Evolutionary conservation across 2,329 filamentous ascomycete species (phyloP).

Genomic region (Chlorencoelia australis): DNA sequence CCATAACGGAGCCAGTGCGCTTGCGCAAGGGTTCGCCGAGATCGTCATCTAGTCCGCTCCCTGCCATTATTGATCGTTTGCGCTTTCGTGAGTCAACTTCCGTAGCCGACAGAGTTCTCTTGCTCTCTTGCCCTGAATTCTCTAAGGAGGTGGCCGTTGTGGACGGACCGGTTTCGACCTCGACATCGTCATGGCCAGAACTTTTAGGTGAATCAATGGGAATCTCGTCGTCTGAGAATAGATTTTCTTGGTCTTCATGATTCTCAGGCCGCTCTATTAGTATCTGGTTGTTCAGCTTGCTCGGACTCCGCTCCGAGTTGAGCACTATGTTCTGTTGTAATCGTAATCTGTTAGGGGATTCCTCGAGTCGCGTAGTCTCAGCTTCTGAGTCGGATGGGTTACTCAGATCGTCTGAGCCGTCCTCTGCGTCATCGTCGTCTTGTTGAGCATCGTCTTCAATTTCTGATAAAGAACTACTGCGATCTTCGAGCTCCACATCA

Average conservation of each 20-base stretch:
- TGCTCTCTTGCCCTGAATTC: slow-evolving; percentile 20
- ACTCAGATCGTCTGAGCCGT: slow-evolving; percentile 27
- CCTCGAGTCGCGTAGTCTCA: slow-evolving; percentile 86
- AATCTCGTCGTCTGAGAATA: slow-evolving; percentile 27
- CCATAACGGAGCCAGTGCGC: slow-evolving; percentile 39
- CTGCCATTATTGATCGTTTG: slow-evolving; percentile 28
- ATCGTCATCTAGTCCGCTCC: slow-evolving; percentile 25
- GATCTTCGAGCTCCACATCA: slow-evolving; percentile 47
- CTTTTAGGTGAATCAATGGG: slow-evolving; percentile 27
- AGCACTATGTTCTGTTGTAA: slow-evolving; percentile 50
- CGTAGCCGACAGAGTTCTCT: slow-evolving; percentile 14
- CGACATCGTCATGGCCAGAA: slow-evolving; percentile 31
- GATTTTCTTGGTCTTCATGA: slow-evolving; percentile 31
- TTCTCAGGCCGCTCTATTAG: slow-evolving; percentile 34
- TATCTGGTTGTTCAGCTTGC: slow-evolving; percentile 59
- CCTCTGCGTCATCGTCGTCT: slow-evolving; percentile 35
- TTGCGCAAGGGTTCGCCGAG: slow-evolving; percentile 35
- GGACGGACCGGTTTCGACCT: slow-evolving; percentile 16
- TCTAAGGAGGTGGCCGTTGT: slow-evolving; percentile 29
- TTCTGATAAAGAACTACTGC: slow-evolving; percentile 88
- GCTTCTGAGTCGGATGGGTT: slow-evolving; percentile 71
- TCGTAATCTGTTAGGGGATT: slow-evolving; percentile 64
- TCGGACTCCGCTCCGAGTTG: slow-evolving; percentile 57
- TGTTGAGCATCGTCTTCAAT: slow-evolving; percentile 68
- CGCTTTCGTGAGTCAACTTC: slow-evolving; percentile 29